phyloP scores from a whole-genome alignment of 2,329 filamentous ascomycete genomes.

The Alternaria brassicicola region DNA sequence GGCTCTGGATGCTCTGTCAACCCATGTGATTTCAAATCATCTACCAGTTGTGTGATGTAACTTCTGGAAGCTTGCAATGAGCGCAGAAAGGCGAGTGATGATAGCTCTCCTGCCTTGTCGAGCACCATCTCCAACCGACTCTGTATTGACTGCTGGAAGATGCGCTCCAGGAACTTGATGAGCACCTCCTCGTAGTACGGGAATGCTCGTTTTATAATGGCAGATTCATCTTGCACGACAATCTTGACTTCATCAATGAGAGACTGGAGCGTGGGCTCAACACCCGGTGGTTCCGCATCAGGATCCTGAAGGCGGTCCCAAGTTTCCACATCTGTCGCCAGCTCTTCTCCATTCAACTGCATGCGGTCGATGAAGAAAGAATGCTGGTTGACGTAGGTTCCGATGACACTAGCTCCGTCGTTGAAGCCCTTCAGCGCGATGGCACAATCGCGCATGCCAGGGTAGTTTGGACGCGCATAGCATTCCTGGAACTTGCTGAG shows the following conservation, averaged over 20 bases:
- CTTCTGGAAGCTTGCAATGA: conserved; percentile 88
- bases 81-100: conserved; percentile 87
- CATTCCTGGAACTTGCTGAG: conserved; percentile 97
- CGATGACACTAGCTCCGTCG: conserved; percentile 92
- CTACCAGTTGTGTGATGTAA: conserved; percentile 85
- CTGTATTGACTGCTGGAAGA: conserved; percentile 98
- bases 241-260: conserved; percentile 93
- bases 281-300: conserved; percentile 85
- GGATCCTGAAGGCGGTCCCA: conserved; percentile 96
- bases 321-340: conserved; percentile 70
- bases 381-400: conserved; percentile 96
- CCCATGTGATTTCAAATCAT: conserved; percentile 92
- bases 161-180: conserved; percentile 88
- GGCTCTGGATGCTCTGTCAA: conserved; percentile 94
- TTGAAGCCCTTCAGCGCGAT: conserved; percentile 95
- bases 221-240: conserved; percentile 95
- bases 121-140: conserved; percentile 94
- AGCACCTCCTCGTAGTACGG: conserved; percentile 95
- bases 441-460: conserved; percentile 97
- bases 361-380: conserved; percentile 98
- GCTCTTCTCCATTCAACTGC: conserved; percentile 87
- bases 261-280: conserved; percentile 90
- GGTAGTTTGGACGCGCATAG: conserved; percentile 92
- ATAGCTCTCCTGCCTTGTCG: conserved; percentile 91
- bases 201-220: conserved; percentile 95